phyloP scores from a whole-genome alignment of 257 asterid species.

The Gardenia jasminoides region DNA sequence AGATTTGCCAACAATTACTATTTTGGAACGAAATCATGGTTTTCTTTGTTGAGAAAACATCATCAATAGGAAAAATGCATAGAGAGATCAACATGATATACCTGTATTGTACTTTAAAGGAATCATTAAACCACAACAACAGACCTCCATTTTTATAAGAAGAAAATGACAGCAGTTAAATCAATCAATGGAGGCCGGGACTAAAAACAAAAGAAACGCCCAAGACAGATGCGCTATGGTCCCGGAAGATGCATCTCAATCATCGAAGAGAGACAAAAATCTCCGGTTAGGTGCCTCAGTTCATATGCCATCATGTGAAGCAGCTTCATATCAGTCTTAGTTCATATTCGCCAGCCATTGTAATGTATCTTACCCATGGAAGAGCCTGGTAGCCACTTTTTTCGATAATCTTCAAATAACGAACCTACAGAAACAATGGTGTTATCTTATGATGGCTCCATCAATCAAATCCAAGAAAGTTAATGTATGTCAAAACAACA shows the following conservation, averaged over 20 bases:
- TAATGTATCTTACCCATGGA: slow-evolving; percentile 89
- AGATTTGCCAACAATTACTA: neutral
- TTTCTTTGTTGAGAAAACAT: neutral
- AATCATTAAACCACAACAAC: neutral
- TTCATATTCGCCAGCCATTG: slow-evolving; percentile 93
- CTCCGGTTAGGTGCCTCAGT: neutral
- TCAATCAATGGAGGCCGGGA: neutral
- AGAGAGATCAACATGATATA: neutral
- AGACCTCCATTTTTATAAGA: neutral
- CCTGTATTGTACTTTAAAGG: neutral
- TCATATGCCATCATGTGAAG: neutral
- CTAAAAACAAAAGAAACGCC: neutral
- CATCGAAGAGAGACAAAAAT: neutral
- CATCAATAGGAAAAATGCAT: neutral
- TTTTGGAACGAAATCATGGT: neutral
- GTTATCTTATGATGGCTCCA: neutral
- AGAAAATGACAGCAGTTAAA: neutral
- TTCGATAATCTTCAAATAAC: slow-evolving; percentile 83
- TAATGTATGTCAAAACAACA: neutral
- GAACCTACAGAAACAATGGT: slow-evolving; percentile 45
- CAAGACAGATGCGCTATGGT: neutral
- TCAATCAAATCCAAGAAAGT: neutral
- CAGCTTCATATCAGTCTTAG: slow-evolving; percentile 51
- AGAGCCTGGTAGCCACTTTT: slow-evolving; percentile 91
- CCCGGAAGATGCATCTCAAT: neutral